phyloP scores from a whole-genome alignment of 192 early-diverging fungal genomes.

The Coemansia sp. region DNA sequence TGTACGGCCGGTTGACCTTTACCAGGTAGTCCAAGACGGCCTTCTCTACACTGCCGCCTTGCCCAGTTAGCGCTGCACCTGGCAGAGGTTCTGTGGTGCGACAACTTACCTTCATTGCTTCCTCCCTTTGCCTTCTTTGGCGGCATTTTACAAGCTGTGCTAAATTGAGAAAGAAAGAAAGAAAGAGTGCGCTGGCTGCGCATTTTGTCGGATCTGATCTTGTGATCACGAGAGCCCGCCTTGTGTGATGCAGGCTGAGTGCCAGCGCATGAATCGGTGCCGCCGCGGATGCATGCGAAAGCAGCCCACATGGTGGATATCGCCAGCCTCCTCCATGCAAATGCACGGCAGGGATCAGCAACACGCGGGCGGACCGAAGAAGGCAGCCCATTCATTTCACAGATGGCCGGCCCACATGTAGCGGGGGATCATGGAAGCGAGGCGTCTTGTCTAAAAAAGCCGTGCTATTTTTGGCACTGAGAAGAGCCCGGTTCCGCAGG shows the following conservation, averaged over 20 bases:
- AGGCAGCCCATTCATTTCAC: slow-evolving; percentile 7
- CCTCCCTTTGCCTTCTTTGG: slow-evolving; percentile 38
- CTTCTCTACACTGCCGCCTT: slow-evolving; percentile 16
- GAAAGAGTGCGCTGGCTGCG: slow-evolving; percentile 28
- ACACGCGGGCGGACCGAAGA: slow-evolving; percentile 5
- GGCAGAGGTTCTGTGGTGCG: not conserved
- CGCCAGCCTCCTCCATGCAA: slow-evolving; percentile 8
- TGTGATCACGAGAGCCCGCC: too few relatives aligned
- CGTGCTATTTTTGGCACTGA: slow-evolving; percentile 17
- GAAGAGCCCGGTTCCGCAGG: not conserved
- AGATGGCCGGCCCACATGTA: slow-evolving; percentile 5
- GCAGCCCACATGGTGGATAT: not conserved
- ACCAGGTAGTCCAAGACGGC: slow-evolving; percentile 35
- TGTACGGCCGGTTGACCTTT: slow-evolving; percentile 45
- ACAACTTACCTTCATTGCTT: slow-evolving; percentile 30
- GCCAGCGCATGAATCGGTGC: too few relatives aligned
- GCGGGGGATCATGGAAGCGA: slow-evolving; percentile 12
- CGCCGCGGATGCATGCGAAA: slow-evolving; percentile 1
- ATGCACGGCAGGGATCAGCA: slow-evolving; percentile 21
- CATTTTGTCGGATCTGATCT: not conserved
- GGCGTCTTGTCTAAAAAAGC: not conserved
- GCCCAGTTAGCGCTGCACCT: not conserved
- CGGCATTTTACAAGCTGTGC: slow-evolving; percentile 15
- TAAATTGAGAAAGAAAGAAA: not conserved
- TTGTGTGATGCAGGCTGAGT: too few relatives aligned